phyloP scores from a whole-genome alignment of 83 land plant genomes.

The Thuja plicata region DNA sequence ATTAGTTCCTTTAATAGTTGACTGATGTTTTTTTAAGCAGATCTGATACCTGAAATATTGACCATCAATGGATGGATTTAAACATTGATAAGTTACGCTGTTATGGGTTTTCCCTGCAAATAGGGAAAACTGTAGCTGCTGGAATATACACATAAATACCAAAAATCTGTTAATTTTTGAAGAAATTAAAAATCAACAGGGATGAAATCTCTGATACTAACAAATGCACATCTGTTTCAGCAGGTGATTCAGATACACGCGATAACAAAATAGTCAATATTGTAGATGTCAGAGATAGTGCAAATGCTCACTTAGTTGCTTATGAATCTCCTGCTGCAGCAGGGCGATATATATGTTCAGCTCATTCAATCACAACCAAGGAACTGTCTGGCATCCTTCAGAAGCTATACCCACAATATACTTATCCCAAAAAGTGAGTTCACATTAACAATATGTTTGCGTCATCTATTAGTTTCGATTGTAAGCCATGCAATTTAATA shows the following conservation, averaged over 20 bases:
- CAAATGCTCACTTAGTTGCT: conserved; percentile 34
- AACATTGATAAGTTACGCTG: background rate
- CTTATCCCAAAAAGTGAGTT: conserved; percentile 35
- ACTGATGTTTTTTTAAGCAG: background rate
- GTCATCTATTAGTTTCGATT: background rate
- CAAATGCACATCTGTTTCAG: background rate
- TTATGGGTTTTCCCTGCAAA: background rate
- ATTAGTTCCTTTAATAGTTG: background rate
- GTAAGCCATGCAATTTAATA: background rate
- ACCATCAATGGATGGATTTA: background rate
- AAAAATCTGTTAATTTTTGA: background rate
- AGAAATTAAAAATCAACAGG: background rate
- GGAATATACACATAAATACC: background rate
- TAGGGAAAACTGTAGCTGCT: background rate
- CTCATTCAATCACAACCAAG: conserved; percentile 14
- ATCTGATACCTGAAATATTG: background rate
- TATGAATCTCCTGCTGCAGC: conserved; percentile 45
- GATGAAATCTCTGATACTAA: background rate
- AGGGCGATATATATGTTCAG: conserved; percentile 51
- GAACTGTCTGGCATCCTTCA: conserved; percentile 35
- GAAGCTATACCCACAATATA: conserved; percentile 35
- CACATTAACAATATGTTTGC: background rate
- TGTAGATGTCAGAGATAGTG: conserved; percentile 47
- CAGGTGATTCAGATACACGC: conserved; percentile 26
- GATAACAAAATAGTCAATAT: conserved; percentile 14